A percentile compares a stretch with the other conserved stretches of the same genome.
Conservation (phyloP, 371 early-diverging fungal species). For the Apophysomyces variabilis region DNA sequence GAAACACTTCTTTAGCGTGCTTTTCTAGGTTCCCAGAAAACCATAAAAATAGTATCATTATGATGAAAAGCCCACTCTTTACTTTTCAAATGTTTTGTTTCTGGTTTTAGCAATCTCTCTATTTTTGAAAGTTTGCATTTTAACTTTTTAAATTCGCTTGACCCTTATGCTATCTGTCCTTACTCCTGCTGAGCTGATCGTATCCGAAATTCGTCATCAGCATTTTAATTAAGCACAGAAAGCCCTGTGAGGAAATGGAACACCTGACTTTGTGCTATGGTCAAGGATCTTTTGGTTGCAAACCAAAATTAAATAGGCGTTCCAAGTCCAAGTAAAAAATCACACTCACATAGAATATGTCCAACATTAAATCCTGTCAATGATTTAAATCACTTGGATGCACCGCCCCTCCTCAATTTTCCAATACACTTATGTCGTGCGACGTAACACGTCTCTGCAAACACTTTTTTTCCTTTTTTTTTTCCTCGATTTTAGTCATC, state of each 20-base stretch:
- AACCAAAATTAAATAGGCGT: neutral
- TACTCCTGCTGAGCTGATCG: neutral
- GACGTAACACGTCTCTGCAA: slow-evolving; percentile 5
- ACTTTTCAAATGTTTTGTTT: too few species aligned
- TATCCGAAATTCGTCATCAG: neutral
- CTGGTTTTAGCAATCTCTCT: too few species aligned
- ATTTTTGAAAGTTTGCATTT: too few species aligned
- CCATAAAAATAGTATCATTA: too few species aligned
- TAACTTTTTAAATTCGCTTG: neutral
- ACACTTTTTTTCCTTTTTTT: neutral
- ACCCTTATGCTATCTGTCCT: too few species aligned
- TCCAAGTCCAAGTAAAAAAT: neutral
- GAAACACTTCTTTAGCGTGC: neutral
- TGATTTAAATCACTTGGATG: neutral
- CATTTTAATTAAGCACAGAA: neutral
- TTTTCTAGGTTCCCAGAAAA: neutral
- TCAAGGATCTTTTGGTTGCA: neutral
- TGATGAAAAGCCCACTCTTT: too few species aligned
- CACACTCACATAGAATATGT: neutral
- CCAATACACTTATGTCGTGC: slow-evolving; percentile 9
- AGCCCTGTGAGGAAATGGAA: neutral
- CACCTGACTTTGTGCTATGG: neutral
- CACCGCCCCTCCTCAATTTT: slow-evolving; percentile 4
- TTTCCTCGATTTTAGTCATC: neutral
- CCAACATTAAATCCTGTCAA: slow-evolving; percentile 6